These are phyloP conservation scores for Chamaenerion angustifolium DNA, from an alignment of 345 rosid species.

Conservation along the genomic window DNA sequence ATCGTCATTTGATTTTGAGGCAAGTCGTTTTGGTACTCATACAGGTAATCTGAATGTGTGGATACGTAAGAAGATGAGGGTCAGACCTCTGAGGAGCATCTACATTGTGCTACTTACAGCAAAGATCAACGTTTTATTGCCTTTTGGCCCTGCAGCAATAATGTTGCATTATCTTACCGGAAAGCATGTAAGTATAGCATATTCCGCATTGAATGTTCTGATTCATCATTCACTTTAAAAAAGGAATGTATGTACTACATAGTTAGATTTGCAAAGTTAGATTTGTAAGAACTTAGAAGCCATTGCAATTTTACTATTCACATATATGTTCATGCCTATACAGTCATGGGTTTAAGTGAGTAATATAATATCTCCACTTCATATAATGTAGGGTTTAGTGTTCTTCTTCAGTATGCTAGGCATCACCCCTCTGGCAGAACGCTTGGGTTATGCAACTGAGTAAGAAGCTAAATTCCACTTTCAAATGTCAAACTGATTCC, in stretches of 20 bases:
- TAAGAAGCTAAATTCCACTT: slow-evolving; percentile 10
- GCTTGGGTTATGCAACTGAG: slow-evolving; percentile 40
- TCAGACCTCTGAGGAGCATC: slow-evolving; percentile 20
- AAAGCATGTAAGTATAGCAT: slow-evolving; percentile 17
- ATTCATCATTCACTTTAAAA: background rate
- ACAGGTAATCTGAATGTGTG: slow-evolving; percentile 7
- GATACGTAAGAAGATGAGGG: slow-evolving; percentile 10
- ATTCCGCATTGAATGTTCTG: background rate
- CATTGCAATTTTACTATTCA: too few species aligned
- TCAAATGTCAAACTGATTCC: background rate
- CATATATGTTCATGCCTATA: too few species aligned
- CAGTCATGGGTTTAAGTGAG: background rate
- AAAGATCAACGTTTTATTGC: slow-evolving; percentile 32
- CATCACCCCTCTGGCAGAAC: slow-evolving; percentile 39
- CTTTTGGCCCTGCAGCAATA: slow-evolving; percentile 25
- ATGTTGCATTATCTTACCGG: slow-evolving; percentile 18
- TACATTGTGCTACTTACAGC: slow-evolving; percentile 23
- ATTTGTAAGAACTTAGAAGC: too few species aligned
- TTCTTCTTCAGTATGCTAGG: slow-evolving; percentile 36
- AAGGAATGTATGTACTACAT: background rate
- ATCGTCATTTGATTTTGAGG: slow-evolving; percentile 20
- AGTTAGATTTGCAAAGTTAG: too few species aligned
- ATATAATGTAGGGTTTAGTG: slow-evolving; percentile 25
- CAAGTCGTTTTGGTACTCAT: slow-evolving; percentile 1
- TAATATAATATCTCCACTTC: slow-evolving; percentile 5